Evolutionary conservation across 306 rosid species (phyloP).

Genomic region (Aeschynomene evenia): DNA sequence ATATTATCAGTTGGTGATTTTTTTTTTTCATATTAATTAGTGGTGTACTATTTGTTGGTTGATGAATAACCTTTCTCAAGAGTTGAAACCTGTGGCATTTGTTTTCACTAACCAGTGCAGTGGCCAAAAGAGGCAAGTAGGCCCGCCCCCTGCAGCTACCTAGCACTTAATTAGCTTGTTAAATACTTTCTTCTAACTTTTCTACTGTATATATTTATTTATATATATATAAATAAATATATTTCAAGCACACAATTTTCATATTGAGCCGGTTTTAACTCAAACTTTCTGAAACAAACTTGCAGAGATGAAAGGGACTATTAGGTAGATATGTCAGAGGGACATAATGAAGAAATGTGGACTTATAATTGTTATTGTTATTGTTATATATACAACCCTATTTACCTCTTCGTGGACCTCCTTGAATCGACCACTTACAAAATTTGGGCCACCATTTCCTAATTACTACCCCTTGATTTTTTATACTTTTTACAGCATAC

Average conservation of each 20-base stretch:
- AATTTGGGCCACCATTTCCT: conserved; percentile 21
- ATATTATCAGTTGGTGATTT: background rate
- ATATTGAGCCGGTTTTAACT: conserved; percentile 33
- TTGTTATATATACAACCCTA: no score
- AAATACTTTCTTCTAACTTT: conserved; percentile 10
- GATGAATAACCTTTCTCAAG: conserved; percentile 28
- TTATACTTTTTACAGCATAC: no score
- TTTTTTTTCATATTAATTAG: conserved; percentile 15
- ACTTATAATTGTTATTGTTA: conserved; percentile 15
- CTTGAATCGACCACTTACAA: conserved; percentile 29
- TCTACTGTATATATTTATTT: no score
- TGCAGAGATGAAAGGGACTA: conserved; percentile 33
- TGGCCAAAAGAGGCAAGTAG: conserved; percentile 38
- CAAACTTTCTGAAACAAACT: conserved; percentile 31
- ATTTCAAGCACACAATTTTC: conserved; percentile 30
- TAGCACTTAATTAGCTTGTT: conserved; percentile 19
- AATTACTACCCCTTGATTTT: no score
- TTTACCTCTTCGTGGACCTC: conserved; percentile 29
- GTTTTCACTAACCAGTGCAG: conserved; percentile 27
- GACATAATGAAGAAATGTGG: conserved; percentile 35
- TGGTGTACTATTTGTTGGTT: conserved; percentile 18
- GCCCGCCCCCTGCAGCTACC: no score
- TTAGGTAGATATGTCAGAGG: conserved; percentile 47
- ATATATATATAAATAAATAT: no score
- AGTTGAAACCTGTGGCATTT: conserved; percentile 16